Evolutionary conservation across 495 filamentous ascomycete genomes (phyloP).

Genomic region (Aspergillus baeticus): DNA sequence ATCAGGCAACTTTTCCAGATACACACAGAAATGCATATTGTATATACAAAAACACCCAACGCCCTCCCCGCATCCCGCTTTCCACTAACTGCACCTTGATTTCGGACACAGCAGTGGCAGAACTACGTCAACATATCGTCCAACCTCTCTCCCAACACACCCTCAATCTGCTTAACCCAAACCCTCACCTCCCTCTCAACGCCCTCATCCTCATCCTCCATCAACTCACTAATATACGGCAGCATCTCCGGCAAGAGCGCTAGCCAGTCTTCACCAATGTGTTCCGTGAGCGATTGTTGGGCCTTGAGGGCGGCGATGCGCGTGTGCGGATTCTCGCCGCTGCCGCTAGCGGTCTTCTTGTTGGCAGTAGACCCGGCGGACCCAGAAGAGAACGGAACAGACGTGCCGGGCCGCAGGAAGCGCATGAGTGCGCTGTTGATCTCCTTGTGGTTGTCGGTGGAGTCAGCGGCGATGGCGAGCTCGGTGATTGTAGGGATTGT

Average conservation of each 20-base stretch:
- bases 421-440: slow-evolving; percentile 75
- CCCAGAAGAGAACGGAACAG: slow-evolving; percentile 35
- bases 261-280: slow-evolving; percentile 90
- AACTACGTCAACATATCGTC: slow-evolving; percentile 81
- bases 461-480: slow-evolving; percentile 73
- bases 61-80: too few relatives aligned
- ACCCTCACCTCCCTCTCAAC: slow-evolving; percentile 84
- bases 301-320: slow-evolving; percentile 77
- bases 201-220: slow-evolving; percentile 91
- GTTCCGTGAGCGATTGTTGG: slow-evolving; percentile 71
- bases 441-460: slow-evolving; percentile 83
- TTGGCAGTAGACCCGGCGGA: slow-evolving; percentile 35
- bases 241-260: slow-evolving; percentile 88
- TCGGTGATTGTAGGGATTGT: slow-evolving; percentile 64
- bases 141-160: slow-evolving; percentile 79
- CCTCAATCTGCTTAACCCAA: slow-evolving; percentile 87
- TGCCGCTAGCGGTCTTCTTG: slow-evolving; percentile 45
- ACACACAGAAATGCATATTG: not conserved
- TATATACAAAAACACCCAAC: not conserved
- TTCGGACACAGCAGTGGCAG: too few relatives aligned
- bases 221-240: slow-evolving; percentile 86
- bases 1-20: not conserved
- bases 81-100: too few relatives aligned
- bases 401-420: slow-evolving; percentile 58
- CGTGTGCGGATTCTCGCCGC: slow-evolving; percentile 45